These are phyloP conservation scores for Fagopyrum tataricum DNA, from an alignment of 148 eudicot species.

Conservation along the genomic window DNA sequence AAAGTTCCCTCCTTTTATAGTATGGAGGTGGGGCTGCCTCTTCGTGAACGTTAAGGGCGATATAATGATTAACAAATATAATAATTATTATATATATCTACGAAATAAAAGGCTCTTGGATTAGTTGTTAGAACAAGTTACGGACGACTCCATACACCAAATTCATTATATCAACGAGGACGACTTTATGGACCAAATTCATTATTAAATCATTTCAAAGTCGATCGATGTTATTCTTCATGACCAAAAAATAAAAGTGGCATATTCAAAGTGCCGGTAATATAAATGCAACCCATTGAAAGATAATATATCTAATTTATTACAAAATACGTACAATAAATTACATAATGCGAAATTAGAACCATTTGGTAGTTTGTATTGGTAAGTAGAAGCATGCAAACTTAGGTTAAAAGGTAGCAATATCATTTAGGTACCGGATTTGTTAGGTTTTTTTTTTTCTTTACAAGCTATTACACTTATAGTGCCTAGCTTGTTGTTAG, in stretches of 20 bases:
- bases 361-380: too few relatives aligned
- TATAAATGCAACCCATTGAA: background rate
- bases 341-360: background rate
- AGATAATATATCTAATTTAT: background rate
- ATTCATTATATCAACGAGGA: background rate
- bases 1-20: background rate
- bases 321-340: background rate
- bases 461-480: too few relatives aligned
- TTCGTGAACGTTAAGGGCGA: background rate
- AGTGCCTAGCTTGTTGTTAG: too few relatives aligned
- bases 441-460: too few relatives aligned
- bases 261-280: background rate
- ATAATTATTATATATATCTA: background rate
- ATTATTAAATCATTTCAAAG: background rate
- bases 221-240: background rate
- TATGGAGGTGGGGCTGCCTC: background rate
- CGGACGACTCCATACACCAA: background rate
- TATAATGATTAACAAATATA: background rate
- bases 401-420: too few relatives aligned
- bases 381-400: too few relatives aligned
- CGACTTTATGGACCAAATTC: background rate
- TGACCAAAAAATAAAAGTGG: background rate
- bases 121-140: background rate
- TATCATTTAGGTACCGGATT: too few relatives aligned
- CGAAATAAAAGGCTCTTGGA: background rate